Percentiles rank a stretch among this genome's conserved stretches.
Conservation (phyloP, 2,329 filamentous ascomycete species). For the Aspergillus puulaauensis region DNA sequence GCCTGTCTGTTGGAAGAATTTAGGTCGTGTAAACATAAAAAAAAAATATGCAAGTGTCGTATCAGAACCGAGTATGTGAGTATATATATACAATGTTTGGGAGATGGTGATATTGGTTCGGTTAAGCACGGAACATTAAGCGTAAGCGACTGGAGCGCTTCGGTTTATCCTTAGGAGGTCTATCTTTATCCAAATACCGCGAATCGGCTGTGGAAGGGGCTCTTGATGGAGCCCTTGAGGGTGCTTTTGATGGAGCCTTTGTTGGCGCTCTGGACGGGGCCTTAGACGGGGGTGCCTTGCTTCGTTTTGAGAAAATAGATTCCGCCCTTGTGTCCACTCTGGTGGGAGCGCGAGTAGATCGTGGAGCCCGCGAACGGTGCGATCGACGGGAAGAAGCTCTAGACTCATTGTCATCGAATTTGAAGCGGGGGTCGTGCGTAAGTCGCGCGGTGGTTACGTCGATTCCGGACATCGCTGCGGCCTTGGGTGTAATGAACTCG, state of each 20-base stretch:
- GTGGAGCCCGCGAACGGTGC: conserved; percentile 30
- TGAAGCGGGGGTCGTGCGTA: conserved; percentile 34
- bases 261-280: not conserved
- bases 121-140: conserved; percentile 35
- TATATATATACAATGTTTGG: conserved; percentile 27
- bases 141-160: conserved; percentile 41
- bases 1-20: not conserved
- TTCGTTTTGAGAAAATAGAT: conserved; percentile 14
- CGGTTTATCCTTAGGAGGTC: conserved; percentile 32
- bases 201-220: conserved; percentile 24
- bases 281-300: conserved; percentile 11
- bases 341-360: conserved; percentile 18
- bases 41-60: not conserved
- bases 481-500: conserved; percentile 63
- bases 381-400: conserved; percentile 37
- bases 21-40: not conserved
- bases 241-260: conserved; percentile 22
- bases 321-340: conserved; percentile 18
- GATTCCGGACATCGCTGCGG: conserved; percentile 49
- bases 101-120: not conserved
- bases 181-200: conserved; percentile 25
- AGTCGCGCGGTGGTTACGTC: conserved; percentile 33
- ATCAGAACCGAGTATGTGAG: not conserved
- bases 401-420: conserved; percentile 35
- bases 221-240: conserved; percentile 21